Evolutionary conservation across 1,139 yeast genomes (phyloP).

Genomic region (Suhomyces wounanorum): DNA sequence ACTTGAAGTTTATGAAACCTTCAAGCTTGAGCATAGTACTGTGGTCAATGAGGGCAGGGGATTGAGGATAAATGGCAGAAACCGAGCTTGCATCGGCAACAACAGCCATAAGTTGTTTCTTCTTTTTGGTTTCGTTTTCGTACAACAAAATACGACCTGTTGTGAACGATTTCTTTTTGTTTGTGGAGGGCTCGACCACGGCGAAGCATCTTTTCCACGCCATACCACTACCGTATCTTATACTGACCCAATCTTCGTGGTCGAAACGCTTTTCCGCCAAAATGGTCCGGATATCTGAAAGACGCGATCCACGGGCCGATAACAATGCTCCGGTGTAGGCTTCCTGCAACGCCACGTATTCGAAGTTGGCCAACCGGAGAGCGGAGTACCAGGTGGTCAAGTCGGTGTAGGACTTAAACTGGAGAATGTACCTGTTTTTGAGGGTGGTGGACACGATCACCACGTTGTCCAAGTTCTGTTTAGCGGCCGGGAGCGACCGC

Average conservation of each 20-base stretch:
- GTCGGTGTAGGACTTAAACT: constrained; percentile 62
- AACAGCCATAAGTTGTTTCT: constrained; percentile 79
- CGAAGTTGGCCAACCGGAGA: constrained; percentile 75
- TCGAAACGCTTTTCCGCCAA: constrained; percentile 81
- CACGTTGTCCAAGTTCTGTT: constrained; percentile 70
- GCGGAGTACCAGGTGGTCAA: constrained; percentile 76
- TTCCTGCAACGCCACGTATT: constrained; percentile 80
- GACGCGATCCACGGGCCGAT: constrained; percentile 81
- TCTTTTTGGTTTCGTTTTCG: constrained; percentile 62
- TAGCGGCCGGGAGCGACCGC: constrained; percentile 59
- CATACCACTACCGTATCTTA: constrained; percentile 95
- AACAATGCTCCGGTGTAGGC: constrained; percentile 94
- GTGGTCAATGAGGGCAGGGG: constrained; percentile 75
- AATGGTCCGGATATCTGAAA: constrained; percentile 83
- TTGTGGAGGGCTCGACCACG: constrained; percentile 73
- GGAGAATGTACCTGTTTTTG: constrained; percentile 82
- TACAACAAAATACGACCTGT: constrained; percentile 64
- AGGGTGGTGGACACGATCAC: constrained; percentile 87
- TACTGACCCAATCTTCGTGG: constrained; percentile 94
- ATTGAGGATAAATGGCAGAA: constrained; percentile 92
- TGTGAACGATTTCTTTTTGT: constrained; percentile 44
- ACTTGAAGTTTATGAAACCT: constrained; percentile 69
- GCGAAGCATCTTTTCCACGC: constrained; percentile 96
- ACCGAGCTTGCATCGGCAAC: constrained; percentile 70
- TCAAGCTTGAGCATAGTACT: constrained; percentile 88